Conservation (phyloP, 2,329 filamentous ascomycete species). For the Cucurbitaria berberidis region DNA sequence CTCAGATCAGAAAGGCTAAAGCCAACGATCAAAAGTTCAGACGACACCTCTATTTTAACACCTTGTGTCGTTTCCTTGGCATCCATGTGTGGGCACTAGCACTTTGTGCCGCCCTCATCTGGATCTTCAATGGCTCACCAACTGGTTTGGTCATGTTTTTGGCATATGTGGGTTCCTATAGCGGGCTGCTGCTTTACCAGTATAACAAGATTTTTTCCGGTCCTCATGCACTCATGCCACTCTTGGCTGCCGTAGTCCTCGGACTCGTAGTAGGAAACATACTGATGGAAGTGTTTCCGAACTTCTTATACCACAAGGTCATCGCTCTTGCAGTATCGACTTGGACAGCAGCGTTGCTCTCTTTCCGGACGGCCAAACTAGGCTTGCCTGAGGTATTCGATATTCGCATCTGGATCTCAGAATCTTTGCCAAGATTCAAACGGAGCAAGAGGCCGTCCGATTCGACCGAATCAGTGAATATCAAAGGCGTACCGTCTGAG, state of each 20-base stretch:
- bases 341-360: slow-evolving; percentile 60
- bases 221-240: slow-evolving; percentile 55
- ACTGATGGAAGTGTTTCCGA: slow-evolving; percentile 48
- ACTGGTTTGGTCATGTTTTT: slow-evolving; percentile 58
- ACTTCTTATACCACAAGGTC: slow-evolving; percentile 55
- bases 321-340: slow-evolving; percentile 58
- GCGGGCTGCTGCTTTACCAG: slow-evolving; percentile 60
- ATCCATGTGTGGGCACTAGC: slow-evolving; percentile 61
- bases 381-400: slow-evolving; percentile 51
- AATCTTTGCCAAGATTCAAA: slow-evolving; percentile 21
- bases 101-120: slow-evolving; percentile 58
- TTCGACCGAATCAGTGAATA: slow-evolving; percentile 29
- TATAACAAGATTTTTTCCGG: slow-evolving; percentile 59
- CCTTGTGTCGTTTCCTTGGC: slow-evolving; percentile 57
- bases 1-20: slow-evolving; percentile 54
- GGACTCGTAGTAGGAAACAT: slow-evolving; percentile 57
- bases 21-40: slow-evolving; percentile 55
- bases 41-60: slow-evolving; percentile 59
- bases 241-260: slow-evolving; percentile 54
- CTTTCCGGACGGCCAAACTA: slow-evolving; percentile 57
- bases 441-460: slow-evolving; percentile 14
- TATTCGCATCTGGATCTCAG: slow-evolving; percentile 36
- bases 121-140: slow-evolving; percentile 55
- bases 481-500: slow-evolving; percentile 31
- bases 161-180: slow-evolving; percentile 57